Evolutionary conservation across 1,139 yeast species (phyloP).

Genomic region (Pneumocystis sp.): DNA sequence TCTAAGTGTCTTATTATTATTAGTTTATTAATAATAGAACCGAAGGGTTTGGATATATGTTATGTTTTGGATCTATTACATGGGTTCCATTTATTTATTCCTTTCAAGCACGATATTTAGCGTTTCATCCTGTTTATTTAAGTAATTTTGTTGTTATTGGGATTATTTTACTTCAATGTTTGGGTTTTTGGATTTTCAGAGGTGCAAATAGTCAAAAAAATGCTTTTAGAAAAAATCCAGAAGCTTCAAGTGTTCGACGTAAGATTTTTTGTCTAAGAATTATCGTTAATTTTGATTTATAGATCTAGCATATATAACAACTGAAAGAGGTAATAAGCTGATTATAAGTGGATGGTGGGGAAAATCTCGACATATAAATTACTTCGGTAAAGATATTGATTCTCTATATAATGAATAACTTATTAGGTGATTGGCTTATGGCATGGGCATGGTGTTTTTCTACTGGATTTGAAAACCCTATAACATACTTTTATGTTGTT

Average conservation of each 20-base stretch:
- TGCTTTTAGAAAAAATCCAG: constrained; percentile 48
- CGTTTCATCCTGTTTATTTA: constrained; percentile 47
- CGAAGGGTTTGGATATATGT: constrained; percentile 95
- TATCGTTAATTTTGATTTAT: background rate
- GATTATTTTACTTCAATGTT: constrained; percentile 33
- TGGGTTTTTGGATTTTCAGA: constrained; percentile 73
- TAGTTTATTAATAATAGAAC: constrained; percentile 25
- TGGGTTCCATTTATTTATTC: constrained; percentile 91
- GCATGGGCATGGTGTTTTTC: constrained; percentile 89
- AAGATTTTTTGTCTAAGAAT: background rate
- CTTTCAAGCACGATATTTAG: constrained; percentile 67
- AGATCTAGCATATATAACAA: constrained; percentile 48
- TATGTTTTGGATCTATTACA: constrained; percentile 83
- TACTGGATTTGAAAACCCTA: constrained; percentile 65
- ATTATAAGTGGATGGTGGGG: constrained; percentile 96
- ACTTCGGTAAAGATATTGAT: constrained; percentile 35
- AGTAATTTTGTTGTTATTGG: constrained; percentile 30
- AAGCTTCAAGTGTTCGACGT: constrained; percentile 42
- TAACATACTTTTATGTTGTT: constrained; percentile 74
- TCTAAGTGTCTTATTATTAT: background rate
- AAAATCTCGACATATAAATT: constrained; percentile 77
- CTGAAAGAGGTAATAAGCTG: constrained; percentile 54
- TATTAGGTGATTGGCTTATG: constrained; percentile 64
- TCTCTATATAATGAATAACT: background rate
- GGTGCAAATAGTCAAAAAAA: constrained; percentile 75